Percentiles rank a stretch among this genome's conserved stretches.
Evolutionary conservation across 2,329 filamentous ascomycete species (phyloP).

Genomic region (Pezicula radicicola): DNA sequence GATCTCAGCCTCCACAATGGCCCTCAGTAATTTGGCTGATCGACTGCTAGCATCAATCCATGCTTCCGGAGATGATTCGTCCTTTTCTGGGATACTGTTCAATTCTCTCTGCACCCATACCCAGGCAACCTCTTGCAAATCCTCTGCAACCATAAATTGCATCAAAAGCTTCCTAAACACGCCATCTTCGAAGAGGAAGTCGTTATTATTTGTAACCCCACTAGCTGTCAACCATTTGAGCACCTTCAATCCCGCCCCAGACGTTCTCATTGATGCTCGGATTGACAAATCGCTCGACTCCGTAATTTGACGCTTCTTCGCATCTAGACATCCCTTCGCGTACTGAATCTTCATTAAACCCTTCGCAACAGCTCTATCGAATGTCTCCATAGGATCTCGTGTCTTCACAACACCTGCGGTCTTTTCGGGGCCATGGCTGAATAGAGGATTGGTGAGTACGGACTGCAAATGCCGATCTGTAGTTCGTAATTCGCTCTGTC

Average conservation of each 20-base stretch:
- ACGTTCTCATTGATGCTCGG: conserved; percentile 21
- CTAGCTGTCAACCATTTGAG: conserved; percentile 28
- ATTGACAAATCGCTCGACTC: conserved; percentile 12
- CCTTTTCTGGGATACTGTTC: conserved; percentile 2
- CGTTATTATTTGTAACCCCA: conserved; percentile 15
- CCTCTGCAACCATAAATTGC: conserved; percentile 28
- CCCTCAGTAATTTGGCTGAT: conserved; percentile 10
- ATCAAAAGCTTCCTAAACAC: conserved; percentile 19
- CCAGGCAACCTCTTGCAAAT: conserved; percentile 23
- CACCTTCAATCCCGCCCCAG: conserved; percentile 26
- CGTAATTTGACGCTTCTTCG: conserved; percentile 17
- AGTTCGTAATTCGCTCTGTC: conserved; percentile 9
- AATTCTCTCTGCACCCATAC: conserved; percentile 22
- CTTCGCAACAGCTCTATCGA: conserved; percentile 25
- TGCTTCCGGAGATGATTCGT: not conserved
- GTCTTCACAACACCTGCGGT: not conserved
- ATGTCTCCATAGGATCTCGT: conserved; percentile 25
- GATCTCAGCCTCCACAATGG: conserved; percentile 14
- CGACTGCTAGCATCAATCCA: conserved; percentile 1
- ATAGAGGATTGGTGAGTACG: conserved; percentile 47
- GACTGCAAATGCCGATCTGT: conserved; percentile 45
- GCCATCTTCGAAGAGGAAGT: conserved; percentile 18
- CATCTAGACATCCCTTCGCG: conserved; percentile 20
- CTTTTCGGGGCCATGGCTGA: conserved; percentile 20
- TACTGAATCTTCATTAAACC: conserved; percentile 25